Conservation (phyloP, 345 rosid genomes). For the Eucalyptus leucophloia region DNA sequence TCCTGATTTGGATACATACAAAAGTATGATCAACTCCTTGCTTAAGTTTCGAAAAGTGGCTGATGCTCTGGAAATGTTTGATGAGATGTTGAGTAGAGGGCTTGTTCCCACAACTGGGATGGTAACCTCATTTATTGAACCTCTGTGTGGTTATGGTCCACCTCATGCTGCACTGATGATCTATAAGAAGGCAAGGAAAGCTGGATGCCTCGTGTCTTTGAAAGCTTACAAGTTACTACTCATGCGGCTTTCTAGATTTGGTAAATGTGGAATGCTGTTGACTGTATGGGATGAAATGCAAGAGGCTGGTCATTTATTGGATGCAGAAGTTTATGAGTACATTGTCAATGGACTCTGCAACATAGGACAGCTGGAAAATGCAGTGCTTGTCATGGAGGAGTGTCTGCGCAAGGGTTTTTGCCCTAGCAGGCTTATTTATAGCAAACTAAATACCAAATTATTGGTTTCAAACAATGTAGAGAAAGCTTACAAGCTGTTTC, state of each 20-base stretch:
- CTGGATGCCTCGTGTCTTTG: conserved; percentile 53
- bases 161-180: conserved; percentile 80
- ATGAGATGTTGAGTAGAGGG: conserved; percentile 58
- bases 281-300: conserved; percentile 87
- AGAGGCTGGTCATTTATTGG: conserved; percentile 54
- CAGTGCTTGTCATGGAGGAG: conserved; percentile 88
- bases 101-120: conserved; percentile 54
- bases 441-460: conserved; percentile 68
- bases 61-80: conserved; percentile 80
- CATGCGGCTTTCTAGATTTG: conserved; percentile 74
- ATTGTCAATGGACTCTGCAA: conserved; percentile 80
- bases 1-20: conserved; percentile 53
- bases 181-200: conserved; percentile 63
- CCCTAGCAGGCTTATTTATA: conserved; percentile 63
- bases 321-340: conserved; percentile 65
- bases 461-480: conserved; percentile 60
- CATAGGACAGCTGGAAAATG: conserved; percentile 83
- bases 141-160: conserved; percentile 77
- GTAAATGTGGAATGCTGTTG: conserved; percentile 83
- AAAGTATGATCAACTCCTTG: conserved; percentile 43
- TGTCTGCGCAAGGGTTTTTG: conserved; percentile 63
- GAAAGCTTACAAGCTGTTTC: conserved; percentile 66
- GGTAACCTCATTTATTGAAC: conserved; percentile 51
- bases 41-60: conserved; percentile 70
- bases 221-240: conserved; percentile 70